Conservation (phyloP, 768 basidiomycete genomes). For the Gloeopeniophorella convolvens region DNA sequence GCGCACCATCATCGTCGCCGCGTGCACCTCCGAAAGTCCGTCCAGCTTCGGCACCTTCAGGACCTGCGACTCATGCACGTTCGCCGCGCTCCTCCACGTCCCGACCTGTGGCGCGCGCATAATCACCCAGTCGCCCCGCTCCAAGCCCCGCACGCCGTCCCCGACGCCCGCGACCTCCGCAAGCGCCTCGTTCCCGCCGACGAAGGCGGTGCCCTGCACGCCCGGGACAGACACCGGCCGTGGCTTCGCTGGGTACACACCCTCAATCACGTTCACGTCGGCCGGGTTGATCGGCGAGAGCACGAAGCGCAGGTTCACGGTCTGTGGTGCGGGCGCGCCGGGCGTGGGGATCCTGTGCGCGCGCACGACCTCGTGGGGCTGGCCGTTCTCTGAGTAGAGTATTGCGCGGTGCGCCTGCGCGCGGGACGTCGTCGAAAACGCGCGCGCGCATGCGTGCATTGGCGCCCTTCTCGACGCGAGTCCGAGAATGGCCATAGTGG, state of each 20-base stretch:
- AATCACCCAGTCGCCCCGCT: conserved; percentile 66
- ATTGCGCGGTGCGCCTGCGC: conserved; percentile 49
- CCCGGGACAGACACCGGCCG: conserved; percentile 31
- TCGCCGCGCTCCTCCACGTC: conserved; percentile 62
- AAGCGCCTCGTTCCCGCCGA: conserved; percentile 75
- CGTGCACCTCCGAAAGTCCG: conserved; percentile 51
- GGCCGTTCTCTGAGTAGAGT: conserved; percentile 55
- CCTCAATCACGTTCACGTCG: conserved; percentile 75
- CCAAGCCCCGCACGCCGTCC: conserved; percentile 39
- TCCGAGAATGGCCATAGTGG: too few relatives aligned
- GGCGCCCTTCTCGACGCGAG: too few relatives aligned
- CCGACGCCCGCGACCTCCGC: conserved; percentile 62
- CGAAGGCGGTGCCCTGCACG: conserved; percentile 37
- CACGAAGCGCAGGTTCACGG: conserved; percentile 59
- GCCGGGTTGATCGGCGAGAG: conserved; percentile 77
- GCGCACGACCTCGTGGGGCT: conserved; percentile 53
- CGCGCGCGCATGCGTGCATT: too few relatives aligned
- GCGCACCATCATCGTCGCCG: conserved; percentile 69
- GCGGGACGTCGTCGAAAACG: conserved; percentile 29
- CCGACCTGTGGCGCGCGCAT: conserved; percentile 64
- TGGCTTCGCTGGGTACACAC: conserved; percentile 72
- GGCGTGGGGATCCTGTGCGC: conserved; percentile 46
- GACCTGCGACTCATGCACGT: conserved; percentile 49
- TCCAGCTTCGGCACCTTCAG: conserved; percentile 47
- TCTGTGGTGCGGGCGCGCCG: conserved; percentile 45